Base-by-base conservation (phyloP, 495 filamentous ascomycete species). In the Neohortaea acidophila region DNA sequence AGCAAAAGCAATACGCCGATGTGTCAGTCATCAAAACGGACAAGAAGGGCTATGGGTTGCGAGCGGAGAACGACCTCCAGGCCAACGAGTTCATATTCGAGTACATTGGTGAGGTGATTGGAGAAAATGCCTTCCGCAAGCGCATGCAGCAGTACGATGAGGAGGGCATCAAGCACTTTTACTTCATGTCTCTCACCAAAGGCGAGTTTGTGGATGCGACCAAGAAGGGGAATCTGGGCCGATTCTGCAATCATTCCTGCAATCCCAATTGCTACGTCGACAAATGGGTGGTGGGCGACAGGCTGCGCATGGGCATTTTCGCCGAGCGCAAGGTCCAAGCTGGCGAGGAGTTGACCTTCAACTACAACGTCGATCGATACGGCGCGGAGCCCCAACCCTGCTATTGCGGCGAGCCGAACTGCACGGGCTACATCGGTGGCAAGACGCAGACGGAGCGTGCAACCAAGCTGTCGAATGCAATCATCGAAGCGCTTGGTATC, bases 201-300 rank as follows among this genome's bases (percentile, higher is more conserved):
- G 81, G 75, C 48, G 87, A 96, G 61, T 99, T 96, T 49, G 83
- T 99, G 41, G 89, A 99, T 59, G 89, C 89, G 9, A 99, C 89
- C 21, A 94, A 91, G 54, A 91, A 81, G 54, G 89, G 89, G 25
- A 94, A 94, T 53, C 70, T 99, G 11, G 89, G 86, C 25, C 75
- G 89, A 15, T 99, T 99, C 54, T 96, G 91, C 68, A 99, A 99
- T 56, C 89, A 99, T 49, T 96, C 91, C 17, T 99, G 89, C 69
- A 93, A 89, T 54, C 89, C 89, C 0, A 99, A 99, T 51, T 94
- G 87, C 61, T 96, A 89, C 60, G 87, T 96, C 45, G 89, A 99
- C 64, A 99, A 99, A 58, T 99, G 89, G 89, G 84, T 99, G 33
- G 86, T 96, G 24, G 85, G 86, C n/a, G 81, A 91, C 52, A 94